These are phyloP conservation scores for Bolboschoenoplectus hybrid DNA, from an alignment of 202 grass and related monocot genomes.

Conservation along the genomic window DNA sequence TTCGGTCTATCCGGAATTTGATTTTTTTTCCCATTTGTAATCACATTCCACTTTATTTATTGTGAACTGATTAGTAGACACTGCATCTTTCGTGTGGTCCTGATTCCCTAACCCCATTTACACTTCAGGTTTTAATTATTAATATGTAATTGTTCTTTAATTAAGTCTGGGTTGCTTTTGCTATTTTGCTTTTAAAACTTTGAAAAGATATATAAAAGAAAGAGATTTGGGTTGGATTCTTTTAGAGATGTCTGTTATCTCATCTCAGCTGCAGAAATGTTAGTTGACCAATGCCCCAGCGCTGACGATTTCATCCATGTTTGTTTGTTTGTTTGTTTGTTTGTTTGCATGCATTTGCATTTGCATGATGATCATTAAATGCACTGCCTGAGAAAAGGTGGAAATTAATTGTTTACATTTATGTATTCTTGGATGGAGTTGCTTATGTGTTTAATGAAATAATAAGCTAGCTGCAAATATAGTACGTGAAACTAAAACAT, in stretches of 20 bases:
- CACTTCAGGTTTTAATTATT: not conserved
- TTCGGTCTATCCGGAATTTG: not conserved
- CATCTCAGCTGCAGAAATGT: not conserved
- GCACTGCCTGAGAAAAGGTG: not conserved
- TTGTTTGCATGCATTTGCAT: not conserved
- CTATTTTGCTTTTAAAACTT: not conserved
- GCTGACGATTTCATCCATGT: not conserved
- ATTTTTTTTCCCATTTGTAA: not conserved
- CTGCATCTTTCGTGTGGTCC: not conserved
- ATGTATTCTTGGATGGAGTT: not conserved
- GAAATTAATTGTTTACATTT: not conserved
- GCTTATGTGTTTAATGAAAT: no score
- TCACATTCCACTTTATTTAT: not conserved
- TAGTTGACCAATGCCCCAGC: constrained; percentile 13
- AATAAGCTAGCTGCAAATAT: not conserved
- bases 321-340: constrained; percentile 8
- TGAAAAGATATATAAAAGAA: not conserved
- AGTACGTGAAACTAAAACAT: not conserved
- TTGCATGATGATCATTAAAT: constrained; percentile 12
- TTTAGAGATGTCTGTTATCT: not conserved
- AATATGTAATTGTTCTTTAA: not conserved
- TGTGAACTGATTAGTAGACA: not conserved
- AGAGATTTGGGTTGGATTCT: constrained; percentile 11
- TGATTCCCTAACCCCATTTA: not conserved
- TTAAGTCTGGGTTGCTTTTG: not conserved